Base-by-base conservation (phyloP, 2,329 filamentous ascomycete species). In the Fusarium longipes region DNA sequence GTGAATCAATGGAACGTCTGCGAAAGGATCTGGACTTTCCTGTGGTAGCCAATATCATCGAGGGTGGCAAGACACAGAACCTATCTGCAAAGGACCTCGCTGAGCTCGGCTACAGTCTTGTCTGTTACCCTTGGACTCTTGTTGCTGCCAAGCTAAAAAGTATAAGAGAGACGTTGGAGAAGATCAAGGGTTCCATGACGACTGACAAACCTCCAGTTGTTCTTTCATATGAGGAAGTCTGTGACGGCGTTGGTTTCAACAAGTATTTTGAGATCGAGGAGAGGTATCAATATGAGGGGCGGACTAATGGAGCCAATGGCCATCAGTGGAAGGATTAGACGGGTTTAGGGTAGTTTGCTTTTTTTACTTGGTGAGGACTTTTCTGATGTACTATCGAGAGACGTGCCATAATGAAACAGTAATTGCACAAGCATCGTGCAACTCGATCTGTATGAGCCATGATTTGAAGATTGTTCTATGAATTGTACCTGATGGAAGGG, bases 111-210 rank as follows among this genome's bases (percentile, higher is more conserved):
- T 82, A 78, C 48, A 75, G 76, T 24, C 76, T 75, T 1, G 81
- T 82, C 2, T 79, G 79, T 1, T 83, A 83, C 55, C 80, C 80
- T 1, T 82, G 78, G 78, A 81, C 78, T 1, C 70, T 83, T 38
- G 80, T 82, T 3, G 81, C 81, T 6, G 79, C 80, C 3, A 79
- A 80, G 48, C 49, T 82, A 7, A 81, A 78, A 73, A 77, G 77
- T 18, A 78, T 82, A 11, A 59, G 74, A 8, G 76, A 80, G 50
- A 73, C 77, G 1, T 63, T 81, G 8, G 78, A 79, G 56, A 74
- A 64, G 1, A 43, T 84, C 32, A 84, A 84, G 69, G 73, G 72
- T 22, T 80, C 77, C n/a, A 74, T 84, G 67, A 76, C 74, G 1
- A 73, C 76, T 8, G 81, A 81, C 1, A 74, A 75, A 4, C 82